Evolutionary conservation across 768 basidiomycete genomes (phyloP).

Genomic region (Suillus clintonianus): DNA sequence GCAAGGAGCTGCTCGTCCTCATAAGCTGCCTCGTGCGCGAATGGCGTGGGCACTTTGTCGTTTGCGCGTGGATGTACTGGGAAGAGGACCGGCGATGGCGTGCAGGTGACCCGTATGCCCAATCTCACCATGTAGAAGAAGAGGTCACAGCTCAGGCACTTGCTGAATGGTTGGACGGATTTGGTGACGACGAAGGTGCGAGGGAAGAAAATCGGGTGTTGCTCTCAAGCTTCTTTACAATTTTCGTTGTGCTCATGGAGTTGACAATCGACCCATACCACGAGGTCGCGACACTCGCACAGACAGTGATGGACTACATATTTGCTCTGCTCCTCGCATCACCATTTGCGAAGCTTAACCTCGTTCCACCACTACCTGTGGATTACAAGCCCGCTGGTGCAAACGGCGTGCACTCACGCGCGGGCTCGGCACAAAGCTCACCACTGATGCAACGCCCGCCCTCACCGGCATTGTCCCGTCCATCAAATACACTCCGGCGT

Average conservation of each 20-base stretch:
- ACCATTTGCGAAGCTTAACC: constrained; percentile 75
- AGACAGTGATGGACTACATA: constrained; percentile 90
- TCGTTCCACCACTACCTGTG: constrained; percentile 43
- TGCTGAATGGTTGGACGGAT: constrained; percentile 74
- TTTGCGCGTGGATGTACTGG: constrained; percentile 96
- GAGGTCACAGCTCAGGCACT: constrained; percentile 74
- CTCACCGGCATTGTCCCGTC: constrained; percentile 49
- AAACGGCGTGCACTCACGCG: constrained; percentile 42
- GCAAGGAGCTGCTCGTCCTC: constrained; percentile 90
- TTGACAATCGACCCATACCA: constrained; percentile 91
- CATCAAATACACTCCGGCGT: constrained; percentile 68
- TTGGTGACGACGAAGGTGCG: constrained; percentile 62
- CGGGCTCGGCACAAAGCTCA: constrained; percentile 53
- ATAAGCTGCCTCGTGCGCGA: constrained; percentile 94
- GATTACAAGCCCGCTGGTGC: constrained; percentile 33
- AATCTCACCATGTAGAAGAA: constrained; percentile 50
- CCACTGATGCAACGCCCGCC: constrained; percentile 45
- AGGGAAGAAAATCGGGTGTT: constrained; percentile 81
- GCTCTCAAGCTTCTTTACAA: constrained; percentile 91
- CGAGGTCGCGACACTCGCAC: constrained; percentile 89
- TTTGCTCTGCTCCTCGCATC: constrained; percentile 88
- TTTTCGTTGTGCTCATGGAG: constrained; percentile 86
- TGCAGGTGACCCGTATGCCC: constrained; percentile 28
- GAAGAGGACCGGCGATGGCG: constrained; percentile 82
- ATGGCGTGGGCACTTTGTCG: constrained; percentile 94